phyloP scores from a whole-genome alignment of 371 early-diverging fungal species.

The Saksenaea vasiformis region DNA sequence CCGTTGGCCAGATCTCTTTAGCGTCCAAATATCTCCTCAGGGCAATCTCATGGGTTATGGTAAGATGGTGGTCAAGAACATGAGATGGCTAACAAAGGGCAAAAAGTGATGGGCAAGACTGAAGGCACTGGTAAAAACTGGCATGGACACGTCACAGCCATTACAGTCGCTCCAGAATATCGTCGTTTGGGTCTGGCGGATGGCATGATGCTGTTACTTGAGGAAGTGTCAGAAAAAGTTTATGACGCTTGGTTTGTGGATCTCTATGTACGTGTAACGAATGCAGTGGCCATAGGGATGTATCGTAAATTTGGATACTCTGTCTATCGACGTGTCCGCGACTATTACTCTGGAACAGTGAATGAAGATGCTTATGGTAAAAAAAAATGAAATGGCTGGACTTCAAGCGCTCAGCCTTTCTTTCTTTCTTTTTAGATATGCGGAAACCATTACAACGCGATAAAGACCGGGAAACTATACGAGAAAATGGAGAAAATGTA shows the following conservation, averaged over 20 bases:
- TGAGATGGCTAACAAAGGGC: not conserved
- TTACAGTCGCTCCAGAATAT: conserved; percentile 96
- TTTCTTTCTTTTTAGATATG: conserved; percentile 71
- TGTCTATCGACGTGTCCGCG: conserved; percentile 87
- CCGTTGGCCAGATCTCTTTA: conserved; percentile 94
- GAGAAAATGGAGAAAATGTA: conserved; percentile 64
- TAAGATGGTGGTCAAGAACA: conserved; percentile 24
- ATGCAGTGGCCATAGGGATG: conserved; percentile 94
- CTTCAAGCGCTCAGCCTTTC: not conserved
- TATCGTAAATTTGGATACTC: conserved; percentile 95
- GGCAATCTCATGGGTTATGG: conserved; percentile 87
- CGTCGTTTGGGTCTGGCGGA: conserved; percentile 92
- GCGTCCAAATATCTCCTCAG: conserved; percentile 77
- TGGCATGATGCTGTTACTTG: conserved; percentile 89
- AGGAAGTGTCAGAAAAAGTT: conserved; percentile 70
- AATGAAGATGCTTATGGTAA: conserved; percentile 59
- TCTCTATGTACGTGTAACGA: conserved; percentile 96
- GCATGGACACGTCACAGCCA: conserved; percentile 99
- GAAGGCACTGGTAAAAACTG: conserved; percentile 90
- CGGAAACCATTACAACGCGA: conserved; percentile 84
- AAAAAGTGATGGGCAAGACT: conserved; percentile 92
- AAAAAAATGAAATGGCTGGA: not conserved
- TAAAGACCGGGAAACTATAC: conserved; percentile 64
- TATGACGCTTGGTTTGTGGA: conserved; percentile 96
- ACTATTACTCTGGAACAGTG: conserved; percentile 85